Conservation (phyloP, 2,329 filamentous ascomycete genomes). For the Teratosphaeria destructans region DNA sequence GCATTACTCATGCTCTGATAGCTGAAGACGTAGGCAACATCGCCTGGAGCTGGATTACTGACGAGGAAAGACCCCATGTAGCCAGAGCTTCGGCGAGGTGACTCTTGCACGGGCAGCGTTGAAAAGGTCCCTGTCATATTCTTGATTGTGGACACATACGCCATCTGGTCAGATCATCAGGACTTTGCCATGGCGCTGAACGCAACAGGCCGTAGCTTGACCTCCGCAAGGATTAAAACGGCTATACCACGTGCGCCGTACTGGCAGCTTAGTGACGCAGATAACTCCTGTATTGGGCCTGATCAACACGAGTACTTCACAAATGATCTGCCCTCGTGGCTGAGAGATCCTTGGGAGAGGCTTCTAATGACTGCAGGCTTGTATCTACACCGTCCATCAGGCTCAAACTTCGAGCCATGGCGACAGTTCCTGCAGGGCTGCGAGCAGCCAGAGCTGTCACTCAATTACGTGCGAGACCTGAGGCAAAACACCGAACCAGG, state of each 20-base stretch:
- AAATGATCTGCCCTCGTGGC: background rate
- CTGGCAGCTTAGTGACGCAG: background rate
- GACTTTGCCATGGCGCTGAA: background rate
- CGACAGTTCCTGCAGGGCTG: background rate
- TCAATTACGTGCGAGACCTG: background rate
- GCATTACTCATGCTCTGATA: background rate
- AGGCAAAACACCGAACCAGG: background rate
- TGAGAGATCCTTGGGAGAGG: background rate
- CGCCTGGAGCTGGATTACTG: background rate
- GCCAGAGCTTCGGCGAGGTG: background rate
- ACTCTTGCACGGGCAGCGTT: background rate
- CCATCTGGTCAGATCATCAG: background rate
- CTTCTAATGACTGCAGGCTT: background rate
- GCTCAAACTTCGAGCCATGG: background rate
- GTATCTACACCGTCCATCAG: background rate
- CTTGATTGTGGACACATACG: background rate
- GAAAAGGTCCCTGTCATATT: background rate
- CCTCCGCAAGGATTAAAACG: background rate
- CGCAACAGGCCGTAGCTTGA: background rate
- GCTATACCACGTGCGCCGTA: background rate
- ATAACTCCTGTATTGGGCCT: background rate
- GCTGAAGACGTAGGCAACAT: background rate
- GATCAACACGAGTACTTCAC: background rate
- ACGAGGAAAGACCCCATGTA: background rate
- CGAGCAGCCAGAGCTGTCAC: background rate